Conservation (phyloP, 140 eudicot genomes). For the Cichorium intybus region DNA sequence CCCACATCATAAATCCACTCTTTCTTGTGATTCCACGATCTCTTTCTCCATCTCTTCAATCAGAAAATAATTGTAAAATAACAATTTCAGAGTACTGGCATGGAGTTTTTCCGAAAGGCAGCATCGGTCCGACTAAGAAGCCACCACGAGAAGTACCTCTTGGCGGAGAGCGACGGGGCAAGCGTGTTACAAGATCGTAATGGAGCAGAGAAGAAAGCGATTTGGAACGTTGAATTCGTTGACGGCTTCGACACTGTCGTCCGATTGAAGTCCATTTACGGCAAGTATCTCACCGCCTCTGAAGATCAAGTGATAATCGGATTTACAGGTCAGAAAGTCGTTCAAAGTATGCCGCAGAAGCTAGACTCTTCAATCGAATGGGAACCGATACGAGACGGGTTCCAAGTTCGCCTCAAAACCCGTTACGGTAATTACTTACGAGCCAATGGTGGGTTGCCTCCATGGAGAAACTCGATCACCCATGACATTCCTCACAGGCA, state of each 20-base stretch:
- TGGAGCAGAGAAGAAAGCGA: slow-evolving; percentile 25
- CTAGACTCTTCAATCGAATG: slow-evolving; percentile 49
- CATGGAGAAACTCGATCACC: slow-evolving; percentile 69
- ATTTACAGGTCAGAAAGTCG: slow-evolving; percentile 47
- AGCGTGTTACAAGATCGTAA: slow-evolving; percentile 45
- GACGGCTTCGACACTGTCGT: slow-evolving; percentile 36
- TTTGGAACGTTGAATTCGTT: slow-evolving; percentile 54
- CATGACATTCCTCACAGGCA: slow-evolving; percentile 64
- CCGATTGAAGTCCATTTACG: slow-evolving; percentile 44
- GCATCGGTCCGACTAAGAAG: slow-evolving; percentile 53
- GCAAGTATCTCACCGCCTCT: slow-evolving; percentile 58
- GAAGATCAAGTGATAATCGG: slow-evolving; percentile 56
- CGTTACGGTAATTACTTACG: slow-evolving; percentile 62
- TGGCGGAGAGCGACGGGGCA: slow-evolving; percentile 42
- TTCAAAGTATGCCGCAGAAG: slow-evolving; percentile 38
- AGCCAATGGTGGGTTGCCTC: slow-evolving; percentile 68
- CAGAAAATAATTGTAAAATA: neutral
- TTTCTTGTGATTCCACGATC: neutral
- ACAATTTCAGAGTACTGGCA: slow-evolving; percentile 32
- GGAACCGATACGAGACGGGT: slow-evolving; percentile 72
- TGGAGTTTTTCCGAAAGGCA: slow-evolving; percentile 67
- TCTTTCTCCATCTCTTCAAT: neutral
- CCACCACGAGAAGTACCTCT: slow-evolving; percentile 58
- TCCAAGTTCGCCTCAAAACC: slow-evolving; percentile 46
- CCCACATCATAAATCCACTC: neutral